These are phyloP conservation scores for Umbelopsis ramanniana DNA, from an alignment of 192 early-diverging fungal genomes.

Conservation along the genomic window DNA sequence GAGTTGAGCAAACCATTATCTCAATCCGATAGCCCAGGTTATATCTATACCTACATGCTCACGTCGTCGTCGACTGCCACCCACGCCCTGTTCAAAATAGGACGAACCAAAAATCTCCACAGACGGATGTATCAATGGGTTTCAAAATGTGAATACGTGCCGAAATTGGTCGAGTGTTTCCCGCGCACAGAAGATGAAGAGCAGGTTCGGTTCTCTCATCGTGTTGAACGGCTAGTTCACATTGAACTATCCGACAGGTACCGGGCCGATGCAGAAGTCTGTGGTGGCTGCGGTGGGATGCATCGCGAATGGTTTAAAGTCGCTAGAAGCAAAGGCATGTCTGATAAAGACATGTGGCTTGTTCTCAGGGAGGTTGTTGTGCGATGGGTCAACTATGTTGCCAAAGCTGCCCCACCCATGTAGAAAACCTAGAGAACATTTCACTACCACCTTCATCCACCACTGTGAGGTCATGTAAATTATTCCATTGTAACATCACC, in stretches of 20 bases:
- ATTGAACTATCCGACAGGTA: constrained; percentile 46
- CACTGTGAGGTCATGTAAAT: too few relatives aligned
- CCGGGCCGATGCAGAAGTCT: constrained; percentile 38
- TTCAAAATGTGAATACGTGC: constrained; percentile 49
- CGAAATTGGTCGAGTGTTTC: constrained; percentile 49
- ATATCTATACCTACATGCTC: constrained; percentile 52
- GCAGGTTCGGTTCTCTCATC: constrained; percentile 30
- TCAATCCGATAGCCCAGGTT: constrained; percentile 47
- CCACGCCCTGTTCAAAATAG: constrained; percentile 51
- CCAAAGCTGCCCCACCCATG: not conserved
- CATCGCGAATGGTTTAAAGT: constrained; percentile 55
- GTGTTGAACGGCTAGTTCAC: constrained; percentile 51
- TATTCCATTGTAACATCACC: too few relatives aligned
- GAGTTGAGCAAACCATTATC: constrained; percentile 52
- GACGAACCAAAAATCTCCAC: constrained; percentile 47
- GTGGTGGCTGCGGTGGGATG: constrained; percentile 39
- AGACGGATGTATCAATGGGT: constrained; percentile 53
- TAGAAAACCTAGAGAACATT: not conserved
- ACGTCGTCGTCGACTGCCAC: constrained; percentile 26
- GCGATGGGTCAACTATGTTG: constrained; percentile 11
- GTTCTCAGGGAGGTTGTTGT: constrained; percentile 6
- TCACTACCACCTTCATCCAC: too few relatives aligned
- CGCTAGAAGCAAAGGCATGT: not conserved
- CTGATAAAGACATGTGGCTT: constrained; percentile 11
- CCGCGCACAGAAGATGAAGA: constrained; percentile 35